Conservation (phyloP, 2,329 filamentous ascomycete genomes). For the Sclerotinia spermophila region DNA sequence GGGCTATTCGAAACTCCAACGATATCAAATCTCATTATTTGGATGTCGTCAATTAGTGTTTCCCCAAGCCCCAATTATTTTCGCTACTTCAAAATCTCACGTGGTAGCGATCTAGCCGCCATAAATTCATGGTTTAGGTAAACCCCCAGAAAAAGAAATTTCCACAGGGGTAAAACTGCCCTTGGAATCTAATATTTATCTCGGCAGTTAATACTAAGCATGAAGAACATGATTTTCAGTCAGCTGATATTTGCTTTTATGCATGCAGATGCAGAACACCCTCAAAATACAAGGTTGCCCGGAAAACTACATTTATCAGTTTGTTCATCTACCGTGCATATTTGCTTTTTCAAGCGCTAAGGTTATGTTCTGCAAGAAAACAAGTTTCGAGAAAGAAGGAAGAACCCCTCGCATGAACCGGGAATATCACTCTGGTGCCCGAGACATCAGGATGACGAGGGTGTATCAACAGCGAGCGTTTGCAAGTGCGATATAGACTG, state of each 20-base stretch:
- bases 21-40: not conserved
- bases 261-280: not conserved
- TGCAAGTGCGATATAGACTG: not conserved
- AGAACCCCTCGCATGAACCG: not conserved
- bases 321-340: not conserved
- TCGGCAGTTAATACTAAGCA: not conserved
- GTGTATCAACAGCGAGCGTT: not conserved
- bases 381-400: not conserved
- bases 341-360: not conserved
- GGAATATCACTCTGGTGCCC: not conserved
- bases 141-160: not conserved
- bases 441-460: not conserved
- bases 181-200: not conserved
- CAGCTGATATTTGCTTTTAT: not conserved
- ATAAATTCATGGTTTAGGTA: not conserved
- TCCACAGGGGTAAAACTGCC: not conserved
- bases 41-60: not conserved
- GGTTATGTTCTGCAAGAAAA: not conserved
- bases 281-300: not conserved
- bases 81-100: not conserved
- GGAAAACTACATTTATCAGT: not conserved
- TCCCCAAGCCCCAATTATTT: not conserved
- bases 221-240: not conserved
- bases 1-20: not conserved
- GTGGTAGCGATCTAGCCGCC: not conserved